A percentile compares a stretch with the other conserved stretches of the same genome.
Conservation (phyloP, 345 rosid species). For the Gossypium bickii region DNA sequence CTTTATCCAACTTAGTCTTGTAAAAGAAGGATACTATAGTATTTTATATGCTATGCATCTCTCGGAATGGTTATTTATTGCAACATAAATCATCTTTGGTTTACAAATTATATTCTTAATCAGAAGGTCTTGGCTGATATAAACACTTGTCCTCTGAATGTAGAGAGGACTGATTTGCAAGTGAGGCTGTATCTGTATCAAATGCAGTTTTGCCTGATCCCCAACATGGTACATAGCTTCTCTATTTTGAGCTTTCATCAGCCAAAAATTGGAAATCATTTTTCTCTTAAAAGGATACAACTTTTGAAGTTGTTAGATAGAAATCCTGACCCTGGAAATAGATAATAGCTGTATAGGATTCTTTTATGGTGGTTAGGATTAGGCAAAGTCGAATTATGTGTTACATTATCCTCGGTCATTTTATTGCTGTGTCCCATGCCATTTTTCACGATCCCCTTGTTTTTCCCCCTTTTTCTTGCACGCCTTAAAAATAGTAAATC, state of each 20-base stretch:
- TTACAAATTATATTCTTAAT: not conserved
- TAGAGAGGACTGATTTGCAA: conserved; percentile 8
- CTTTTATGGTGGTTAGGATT: too few species aligned
- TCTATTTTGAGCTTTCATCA: conserved; percentile 2
- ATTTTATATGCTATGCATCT: not conserved
- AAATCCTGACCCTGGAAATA: too few species aligned
- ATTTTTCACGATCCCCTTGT: too few species aligned
- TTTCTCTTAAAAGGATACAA: not conserved
- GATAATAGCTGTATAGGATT: too few species aligned
- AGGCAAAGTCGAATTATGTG: too few species aligned
- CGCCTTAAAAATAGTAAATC: not conserved
- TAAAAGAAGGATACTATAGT: not conserved
- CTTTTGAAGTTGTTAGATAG: not conserved
- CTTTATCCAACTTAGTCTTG: not conserved
- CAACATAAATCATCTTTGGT: not conserved
- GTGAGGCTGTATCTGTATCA: conserved; percentile 10
- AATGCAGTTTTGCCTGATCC: not conserved
- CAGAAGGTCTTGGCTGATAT: not conserved
- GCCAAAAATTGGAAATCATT: not conserved
- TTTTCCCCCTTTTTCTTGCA: too few species aligned
- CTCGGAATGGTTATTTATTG: not conserved
- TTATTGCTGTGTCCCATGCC: too few species aligned
- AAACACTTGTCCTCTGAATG: not conserved
- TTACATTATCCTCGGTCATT: too few species aligned
- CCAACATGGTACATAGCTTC: not conserved